Evolutionary conservation across 768 basidiomycete genomes (phyloP).

Genomic region (Auriculariales sp.): DNA sequence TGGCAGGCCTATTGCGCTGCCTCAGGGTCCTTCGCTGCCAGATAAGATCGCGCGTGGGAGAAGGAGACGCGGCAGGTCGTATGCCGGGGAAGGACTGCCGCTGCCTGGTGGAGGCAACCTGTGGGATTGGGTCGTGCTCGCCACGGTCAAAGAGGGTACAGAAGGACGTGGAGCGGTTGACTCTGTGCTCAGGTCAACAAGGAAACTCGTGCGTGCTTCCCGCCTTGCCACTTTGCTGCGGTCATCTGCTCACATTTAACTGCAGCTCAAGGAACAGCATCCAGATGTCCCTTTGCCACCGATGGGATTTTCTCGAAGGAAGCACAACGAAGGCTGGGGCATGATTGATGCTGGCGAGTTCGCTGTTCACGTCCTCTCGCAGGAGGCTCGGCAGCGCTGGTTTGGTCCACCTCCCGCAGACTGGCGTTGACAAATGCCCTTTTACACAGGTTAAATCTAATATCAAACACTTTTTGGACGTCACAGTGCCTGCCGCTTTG

Average conservation of each 20-base stretch:
- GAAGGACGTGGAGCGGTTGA: slow-evolving; percentile 69
- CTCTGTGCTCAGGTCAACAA: slow-evolving; percentile 50
- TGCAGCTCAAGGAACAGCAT: slow-evolving; percentile 3
- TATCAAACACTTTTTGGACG: too few species aligned
- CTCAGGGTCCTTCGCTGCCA: slow-evolving; percentile 48
- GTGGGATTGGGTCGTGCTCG: slow-evolving; percentile 69
- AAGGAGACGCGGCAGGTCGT: slow-evolving; percentile 51
- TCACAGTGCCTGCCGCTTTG: too few species aligned
- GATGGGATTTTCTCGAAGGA: slow-evolving; percentile 18
- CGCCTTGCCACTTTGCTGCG: not conserved
- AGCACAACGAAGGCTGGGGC: slow-evolving; percentile 64
- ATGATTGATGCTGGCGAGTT: slow-evolving; percentile 73
- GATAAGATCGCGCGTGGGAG: slow-evolving; percentile 40
- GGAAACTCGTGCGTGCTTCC: slow-evolving; percentile 45
- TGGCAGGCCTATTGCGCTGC: slow-evolving; percentile 30
- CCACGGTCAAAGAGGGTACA: slow-evolving; percentile 74
- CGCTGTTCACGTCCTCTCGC: slow-evolving; percentile 65
- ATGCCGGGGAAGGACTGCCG: slow-evolving; percentile 43
- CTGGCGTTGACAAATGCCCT: not conserved
- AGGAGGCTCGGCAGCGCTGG: slow-evolving; percentile 50
- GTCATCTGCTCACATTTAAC: not conserved
- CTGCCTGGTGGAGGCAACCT: slow-evolving; percentile 36
- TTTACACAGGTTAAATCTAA: too few species aligned
- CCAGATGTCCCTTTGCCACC: not conserved
- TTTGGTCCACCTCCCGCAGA: slow-evolving; percentile 21